Percentiles rank a stretch among this genome's conserved stretches.
phyloP scores from a whole-genome alignment of 768 basidiomycete species.

The Agaricus sinodeliciosus region DNA sequence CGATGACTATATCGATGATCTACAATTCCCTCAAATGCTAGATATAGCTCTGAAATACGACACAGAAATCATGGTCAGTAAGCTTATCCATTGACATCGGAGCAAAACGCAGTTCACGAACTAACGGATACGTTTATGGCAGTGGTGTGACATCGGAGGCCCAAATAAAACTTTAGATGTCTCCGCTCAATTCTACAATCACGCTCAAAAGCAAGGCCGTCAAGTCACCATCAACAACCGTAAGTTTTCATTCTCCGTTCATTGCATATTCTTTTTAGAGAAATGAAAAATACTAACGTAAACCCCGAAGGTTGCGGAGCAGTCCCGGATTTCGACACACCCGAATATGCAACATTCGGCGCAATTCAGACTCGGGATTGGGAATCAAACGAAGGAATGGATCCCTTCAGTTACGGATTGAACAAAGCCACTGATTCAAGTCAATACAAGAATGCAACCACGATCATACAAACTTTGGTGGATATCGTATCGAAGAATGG shows the following conservation, averaged over 20 bases:
- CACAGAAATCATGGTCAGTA: constrained; percentile 46
- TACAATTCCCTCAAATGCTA: constrained; percentile 46
- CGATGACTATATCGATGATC: constrained; percentile 43
- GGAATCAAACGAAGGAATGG: constrained; percentile 58
- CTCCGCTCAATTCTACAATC: constrained; percentile 38
- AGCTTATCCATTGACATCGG: not conserved
- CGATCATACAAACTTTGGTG: constrained; percentile 43
- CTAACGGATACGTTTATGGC: not conserved
- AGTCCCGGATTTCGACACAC: constrained; percentile 48
- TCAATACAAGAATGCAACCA: constrained; percentile 42
- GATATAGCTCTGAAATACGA: constrained; percentile 40
- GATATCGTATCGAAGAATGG: constrained; percentile 60
- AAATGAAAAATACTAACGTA: not conserved
- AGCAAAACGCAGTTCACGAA: no score
- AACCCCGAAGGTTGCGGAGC: constrained; percentile 36
- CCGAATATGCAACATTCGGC: constrained; percentile 45
- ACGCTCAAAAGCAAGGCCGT: constrained; percentile 30
- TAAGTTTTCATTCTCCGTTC: constrained; percentile 10
- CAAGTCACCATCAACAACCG: constrained; percentile 40
- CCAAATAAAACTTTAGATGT: constrained; percentile 39
- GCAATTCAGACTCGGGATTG: constrained; percentile 40
- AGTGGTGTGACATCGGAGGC: constrained; percentile 58
- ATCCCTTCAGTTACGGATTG: constrained; percentile 44
- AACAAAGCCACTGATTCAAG: constrained; percentile 33
- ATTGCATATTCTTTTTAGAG: not conserved